These are phyloP conservation scores for Marasmius fiardii DNA, from an alignment of 1,284 basidiomycete species.

Conservation along the genomic window DNA sequence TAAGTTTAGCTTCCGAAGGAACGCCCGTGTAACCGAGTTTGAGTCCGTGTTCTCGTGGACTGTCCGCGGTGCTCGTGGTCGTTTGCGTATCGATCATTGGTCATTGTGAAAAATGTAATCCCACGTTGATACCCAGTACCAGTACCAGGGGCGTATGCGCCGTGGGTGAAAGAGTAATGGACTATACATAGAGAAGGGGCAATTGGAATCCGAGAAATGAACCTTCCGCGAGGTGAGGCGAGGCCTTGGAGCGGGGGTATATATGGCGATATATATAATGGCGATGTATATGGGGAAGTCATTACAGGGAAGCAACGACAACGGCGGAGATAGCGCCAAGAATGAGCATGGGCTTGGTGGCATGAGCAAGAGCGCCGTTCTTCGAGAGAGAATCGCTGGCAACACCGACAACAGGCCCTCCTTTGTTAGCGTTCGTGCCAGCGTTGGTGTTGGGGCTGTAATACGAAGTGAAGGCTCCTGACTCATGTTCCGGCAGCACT, in stretches of 20 bases:
- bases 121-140: constrained; percentile 1
- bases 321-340: constrained; percentile 10
- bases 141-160: constrained; percentile 3
- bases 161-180: no score
- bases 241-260: no score
- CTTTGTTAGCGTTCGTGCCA: neutral
- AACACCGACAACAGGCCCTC: constrained; percentile 12
- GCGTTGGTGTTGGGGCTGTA: neutral
- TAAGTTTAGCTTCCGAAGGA: no score
- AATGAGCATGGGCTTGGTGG: constrained; percentile 8
- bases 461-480: neutral
- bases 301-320: constrained; percentile 10
- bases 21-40: no score
- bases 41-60: no score
- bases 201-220: no score
- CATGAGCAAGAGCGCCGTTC: constrained; percentile 8
- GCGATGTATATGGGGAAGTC: constrained; percentile 12
- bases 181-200: no score
- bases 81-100: no score
- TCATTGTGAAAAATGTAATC: no score
- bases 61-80: no score
- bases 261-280: no score
- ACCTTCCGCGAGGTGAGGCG: no score
- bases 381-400: constrained; percentile 8
- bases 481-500: constrained; percentile 8